Evolutionary conservation across 1,284 basidiomycete genomes (phyloP), one percentile per base, ranked within the genome.

Genomic region (Ustilago vetiveriae): DNA sequence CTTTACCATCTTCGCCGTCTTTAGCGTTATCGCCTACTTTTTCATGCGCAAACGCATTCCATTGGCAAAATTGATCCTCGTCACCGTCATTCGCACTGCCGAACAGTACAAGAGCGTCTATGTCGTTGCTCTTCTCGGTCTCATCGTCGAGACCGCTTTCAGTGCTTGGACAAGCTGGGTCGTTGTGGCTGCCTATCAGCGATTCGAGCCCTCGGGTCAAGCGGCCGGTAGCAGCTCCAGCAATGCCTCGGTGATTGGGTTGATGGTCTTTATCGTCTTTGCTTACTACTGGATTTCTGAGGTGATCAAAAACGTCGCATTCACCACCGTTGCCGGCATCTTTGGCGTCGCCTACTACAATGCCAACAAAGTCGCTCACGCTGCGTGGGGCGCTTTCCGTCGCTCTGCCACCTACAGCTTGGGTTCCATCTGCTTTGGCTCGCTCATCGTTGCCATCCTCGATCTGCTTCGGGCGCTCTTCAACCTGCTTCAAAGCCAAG

Each of bases 341-440:
- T 79, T 72, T 55, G 76, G 75, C 24, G 60, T 64, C 2, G 75
- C 73, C 36, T 79, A 75, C 58, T 79, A 79, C 72, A 64, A 63
- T 37, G 47, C 37, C 43, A 55, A 39, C 72, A 83, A 89, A 86
- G 90, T 90, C 23, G 87, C 86, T 54, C 86, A 90, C 76, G 90
- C 21, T 73, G 74, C 81, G 1, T 74, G 66, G 56, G 78, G 79
- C 17, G 86, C 91, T 0, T 90, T 95, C 79, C 85, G 86, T 32
- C 88, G 92, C 23, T 90, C 91, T n/a, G 90, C 89, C 14, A 92
- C 92, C 0, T 84, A 90, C 49, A 93, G 91, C 1, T 86, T 96
- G 26, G 93, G 92, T 6, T 92, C 90, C 0, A 92, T 95, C 74
- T 91, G 91, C 5, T 93, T 94, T 76, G 92, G 92, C 5, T 91